These are phyloP conservation scores for Kodamaea restingae DNA, from an alignment of 805 yeast species.

Conservation along the genomic window DNA sequence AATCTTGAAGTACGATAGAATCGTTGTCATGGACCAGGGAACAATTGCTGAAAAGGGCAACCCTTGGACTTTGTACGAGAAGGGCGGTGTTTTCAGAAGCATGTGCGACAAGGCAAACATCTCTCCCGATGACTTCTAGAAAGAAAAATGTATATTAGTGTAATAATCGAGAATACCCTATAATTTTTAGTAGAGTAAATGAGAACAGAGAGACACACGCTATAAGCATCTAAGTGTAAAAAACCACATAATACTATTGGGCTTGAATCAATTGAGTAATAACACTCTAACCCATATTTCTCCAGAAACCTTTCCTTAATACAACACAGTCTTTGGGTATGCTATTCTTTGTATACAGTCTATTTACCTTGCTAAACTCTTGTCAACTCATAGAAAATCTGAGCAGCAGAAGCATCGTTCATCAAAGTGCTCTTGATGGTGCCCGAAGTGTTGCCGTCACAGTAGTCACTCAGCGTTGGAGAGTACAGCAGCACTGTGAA, in stretches of 20 bases:
- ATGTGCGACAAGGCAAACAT: constrained; percentile 39
- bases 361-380: background rate
- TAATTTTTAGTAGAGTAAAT: too few relatives aligned
- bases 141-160: constrained; percentile 5
- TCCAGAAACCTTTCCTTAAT: background rate
- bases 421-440: constrained; percentile 14
- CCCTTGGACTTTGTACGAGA: constrained; percentile 30
- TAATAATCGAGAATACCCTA: background rate
- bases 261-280: too few relatives aligned
- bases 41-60: constrained; percentile 31
- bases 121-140: constrained; percentile 23
- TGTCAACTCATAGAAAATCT: constrained; percentile 16
- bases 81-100: constrained; percentile 25
- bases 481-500: constrained; percentile 6
- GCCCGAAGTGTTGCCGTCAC: constrained; percentile 10
- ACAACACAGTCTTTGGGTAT: too few relatives aligned
- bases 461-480: constrained; percentile 11
- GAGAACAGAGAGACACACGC: too few relatives aligned
- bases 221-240: too few relatives aligned
- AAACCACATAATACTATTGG: too few relatives aligned
- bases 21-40: constrained; percentile 34
- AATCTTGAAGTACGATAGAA: constrained; percentile 32
- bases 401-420: constrained; percentile 20
- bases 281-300: constrained; percentile 4
- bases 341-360: too few relatives aligned